Conservation (phyloP, 2,329 filamentous ascomycete species). For the Tolypocladium nubicola region DNA sequence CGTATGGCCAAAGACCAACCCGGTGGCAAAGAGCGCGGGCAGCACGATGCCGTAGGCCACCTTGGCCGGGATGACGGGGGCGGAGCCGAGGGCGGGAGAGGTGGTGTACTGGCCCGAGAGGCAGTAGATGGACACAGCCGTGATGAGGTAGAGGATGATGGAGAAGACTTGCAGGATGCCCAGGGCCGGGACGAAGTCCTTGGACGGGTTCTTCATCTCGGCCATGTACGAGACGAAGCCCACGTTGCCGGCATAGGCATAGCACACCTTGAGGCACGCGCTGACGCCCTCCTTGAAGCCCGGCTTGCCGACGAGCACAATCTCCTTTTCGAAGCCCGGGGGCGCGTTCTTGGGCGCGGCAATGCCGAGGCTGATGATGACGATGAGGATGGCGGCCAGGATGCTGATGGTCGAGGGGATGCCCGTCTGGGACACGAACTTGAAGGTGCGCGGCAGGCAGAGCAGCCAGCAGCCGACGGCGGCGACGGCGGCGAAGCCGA, state of each 20-base stretch:
- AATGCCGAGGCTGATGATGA: conserved; percentile 24
- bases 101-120: conserved; percentile 19
- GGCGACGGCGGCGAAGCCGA: conserved; percentile 53
- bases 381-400: conserved; percentile 22
- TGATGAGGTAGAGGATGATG: conserved; percentile 20
- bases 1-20: conserved; percentile 19
- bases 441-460: conserved; percentile 58
- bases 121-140: conserved; percentile 20
- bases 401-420: conserved; percentile 22
- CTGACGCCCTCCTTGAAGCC: conserved; percentile 20
- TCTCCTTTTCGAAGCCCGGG: conserved; percentile 14
- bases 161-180: conserved; percentile 20
- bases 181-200: conserved; percentile 20
- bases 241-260: conserved; percentile 26
- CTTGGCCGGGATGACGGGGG: conserved; percentile 19
- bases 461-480: conserved; percentile 51
- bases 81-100: conserved; percentile 22
- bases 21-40: conserved; percentile 18
- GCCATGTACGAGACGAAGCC: conserved; percentile 25
- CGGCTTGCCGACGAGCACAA: conserved; percentile 17
- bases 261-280: conserved; percentile 22
- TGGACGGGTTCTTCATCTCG: conserved; percentile 22
- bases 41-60: conserved; percentile 20
- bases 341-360: conserved; percentile 17
- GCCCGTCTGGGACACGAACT: conserved; percentile 20